phyloP scores from a whole-genome alignment of 73 alveolate genomes.

The Diophrys sp. region DNA sequence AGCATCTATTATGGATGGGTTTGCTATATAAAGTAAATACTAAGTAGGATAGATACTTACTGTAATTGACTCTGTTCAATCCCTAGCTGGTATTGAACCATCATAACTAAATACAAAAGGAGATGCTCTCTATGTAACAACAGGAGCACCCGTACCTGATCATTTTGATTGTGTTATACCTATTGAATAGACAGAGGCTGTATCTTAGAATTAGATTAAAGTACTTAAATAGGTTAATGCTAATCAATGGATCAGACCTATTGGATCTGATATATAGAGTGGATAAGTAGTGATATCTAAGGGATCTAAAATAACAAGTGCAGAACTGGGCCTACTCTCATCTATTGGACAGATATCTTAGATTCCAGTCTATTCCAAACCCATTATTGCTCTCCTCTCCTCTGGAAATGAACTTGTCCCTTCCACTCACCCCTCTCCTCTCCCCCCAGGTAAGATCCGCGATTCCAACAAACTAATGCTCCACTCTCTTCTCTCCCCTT shows the following conservation, averaged over 20 bases:
- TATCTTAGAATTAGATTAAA: not conserved
- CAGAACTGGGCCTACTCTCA: conserved; percentile 59
- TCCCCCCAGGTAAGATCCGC: conserved; percentile 61
- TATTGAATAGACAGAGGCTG: conserved; percentile 53
- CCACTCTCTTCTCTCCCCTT: conserved; percentile 38
- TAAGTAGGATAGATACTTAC: conserved; percentile 6
- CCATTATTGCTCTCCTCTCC: conserved; percentile 64
- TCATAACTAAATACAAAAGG: conserved; percentile 6
- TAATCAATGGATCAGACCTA: conserved; percentile 47
- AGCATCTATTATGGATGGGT: conserved; percentile 72
- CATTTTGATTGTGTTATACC: conserved; percentile 72
- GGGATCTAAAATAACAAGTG: conserved; percentile 26
- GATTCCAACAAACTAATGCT: conserved; percentile 72
- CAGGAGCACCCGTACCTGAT: conserved; percentile 76
- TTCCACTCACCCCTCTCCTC: not conserved
- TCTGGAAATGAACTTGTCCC: conserved; percentile 77
- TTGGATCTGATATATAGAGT: conserved; percentile 49
- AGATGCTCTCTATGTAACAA: conserved; percentile 60
- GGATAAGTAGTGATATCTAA: conserved; percentile 33
- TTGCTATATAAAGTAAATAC: conserved; percentile 37
- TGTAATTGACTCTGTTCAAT: conserved; percentile 10
- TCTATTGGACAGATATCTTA: conserved; percentile 41
- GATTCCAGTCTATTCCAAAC: conserved; percentile 34
- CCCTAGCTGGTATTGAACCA: conserved; percentile 38
- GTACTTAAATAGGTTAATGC: conserved; percentile 21